These are phyloP conservation scores for Beta macrorhiza DNA, from an alignment of 179 eudicot genomes.

Conservation along the genomic window DNA sequence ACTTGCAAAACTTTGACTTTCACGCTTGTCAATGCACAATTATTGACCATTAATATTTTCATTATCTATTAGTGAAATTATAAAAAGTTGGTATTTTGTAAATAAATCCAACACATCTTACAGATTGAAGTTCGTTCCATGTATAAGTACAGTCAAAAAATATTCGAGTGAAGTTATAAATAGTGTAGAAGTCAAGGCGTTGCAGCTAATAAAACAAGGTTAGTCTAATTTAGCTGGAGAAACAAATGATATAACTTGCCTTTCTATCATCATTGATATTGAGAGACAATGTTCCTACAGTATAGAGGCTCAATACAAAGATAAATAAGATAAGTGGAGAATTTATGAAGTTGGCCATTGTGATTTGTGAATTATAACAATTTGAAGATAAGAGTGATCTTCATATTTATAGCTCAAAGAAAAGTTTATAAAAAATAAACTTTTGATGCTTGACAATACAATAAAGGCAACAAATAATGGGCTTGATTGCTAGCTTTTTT, in stretches of 20 bases:
- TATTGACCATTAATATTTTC: too few species aligned
- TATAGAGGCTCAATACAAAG: background rate
- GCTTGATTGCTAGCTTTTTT: background rate
- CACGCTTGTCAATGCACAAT: too few species aligned
- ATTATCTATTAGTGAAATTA: too few species aligned
- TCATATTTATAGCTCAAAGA: background rate
- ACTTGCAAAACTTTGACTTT: too few species aligned
- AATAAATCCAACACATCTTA: too few species aligned
- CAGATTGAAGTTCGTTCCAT: too few species aligned
- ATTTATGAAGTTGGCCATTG: slow-evolving; percentile 23
- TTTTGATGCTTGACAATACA: background rate
- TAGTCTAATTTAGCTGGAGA: background rate
- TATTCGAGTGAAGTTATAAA: too few species aligned
- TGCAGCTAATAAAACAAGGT: too few species aligned
- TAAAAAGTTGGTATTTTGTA: too few species aligned
- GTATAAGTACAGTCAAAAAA: too few species aligned
- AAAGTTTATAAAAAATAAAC: background rate
- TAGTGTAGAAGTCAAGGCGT: too few species aligned
- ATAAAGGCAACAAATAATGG: background rate
- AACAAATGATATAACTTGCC: slow-evolving; percentile 19
- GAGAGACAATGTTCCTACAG: slow-evolving; percentile 1
- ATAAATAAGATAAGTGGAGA: slow-evolving; percentile 10
- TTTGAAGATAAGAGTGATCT: background rate
- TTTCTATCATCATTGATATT: slow-evolving; percentile 23
- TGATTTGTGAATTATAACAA: background rate